Base-by-base conservation (phyloP, 1,284 basidiomycete species). In the Rhodotorula sp. region DNA sequence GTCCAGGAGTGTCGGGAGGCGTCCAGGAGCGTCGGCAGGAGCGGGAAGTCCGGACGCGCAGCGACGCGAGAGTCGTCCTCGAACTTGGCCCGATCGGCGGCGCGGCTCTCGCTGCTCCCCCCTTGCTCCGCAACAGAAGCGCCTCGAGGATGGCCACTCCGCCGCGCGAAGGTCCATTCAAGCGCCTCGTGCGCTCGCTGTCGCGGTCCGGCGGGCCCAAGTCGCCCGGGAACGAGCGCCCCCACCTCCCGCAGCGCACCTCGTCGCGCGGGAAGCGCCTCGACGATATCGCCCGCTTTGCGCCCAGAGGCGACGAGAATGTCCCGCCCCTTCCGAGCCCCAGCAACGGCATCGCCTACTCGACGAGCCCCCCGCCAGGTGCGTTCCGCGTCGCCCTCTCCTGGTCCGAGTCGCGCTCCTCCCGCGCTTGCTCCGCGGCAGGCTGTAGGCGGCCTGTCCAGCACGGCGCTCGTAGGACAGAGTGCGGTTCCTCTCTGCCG, bases 171-270 rank as follows among this genome's bases (percentile, higher is more conserved):
- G 48, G 64, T 39, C 39, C 69, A 7, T 70, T 70, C 61, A 66
- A 53, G 55, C 65, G 65, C n/a, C 54, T 70, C 34, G 69, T 70
- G 7, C 53, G 69, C 8, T 70, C 69, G 5, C 48, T 70, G 9
- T 66, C 64, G 50, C 69, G 69, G 22, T 70, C 69, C 15, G 50
- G 50, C 50, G 50, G 50, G 3, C 50, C 50, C 9, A 51, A 51
- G 21, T 53, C 51, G 22, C 64, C 64, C 7, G 55, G 55, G 22
- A 41, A 21, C 6, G 69, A 66, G 22, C 37, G 60, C 22, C 61
- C 64, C 5, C 39, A 15, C 13, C 4, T 12, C 5, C 41, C 34
- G 32, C 41, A 25, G 7, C 46, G n/a, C n/a, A 19, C 25, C 29
- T 29, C 58, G 37, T 41, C 41, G 12, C 51, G n/a, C 53, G 44